Evolutionary conservation across 495 filamentous ascomycete species (phyloP).

Genomic region (Jackrogersella minutella): DNA sequence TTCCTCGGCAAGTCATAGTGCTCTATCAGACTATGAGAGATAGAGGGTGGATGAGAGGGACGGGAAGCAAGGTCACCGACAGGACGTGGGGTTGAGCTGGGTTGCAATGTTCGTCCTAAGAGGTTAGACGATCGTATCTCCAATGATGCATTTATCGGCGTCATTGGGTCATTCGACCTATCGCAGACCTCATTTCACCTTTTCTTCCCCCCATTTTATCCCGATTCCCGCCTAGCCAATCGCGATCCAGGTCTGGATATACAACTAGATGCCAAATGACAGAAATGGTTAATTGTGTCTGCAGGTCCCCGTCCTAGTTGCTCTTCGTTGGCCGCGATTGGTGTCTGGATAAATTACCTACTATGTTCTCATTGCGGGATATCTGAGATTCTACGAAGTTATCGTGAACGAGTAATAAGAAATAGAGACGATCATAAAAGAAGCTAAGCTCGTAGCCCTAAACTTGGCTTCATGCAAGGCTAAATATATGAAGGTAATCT

Average conservation of each 20-base stretch:
- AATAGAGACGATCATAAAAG: background rate
- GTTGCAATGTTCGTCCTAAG: background rate
- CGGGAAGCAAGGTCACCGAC: background rate
- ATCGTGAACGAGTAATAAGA: background rate
- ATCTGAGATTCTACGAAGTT: background rate
- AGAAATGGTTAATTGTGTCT: slow-evolving; percentile 13
- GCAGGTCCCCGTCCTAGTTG: slow-evolving; percentile 17
- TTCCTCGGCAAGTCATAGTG: slow-evolving; percentile 20
- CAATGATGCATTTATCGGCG: slow-evolving; percentile 16
- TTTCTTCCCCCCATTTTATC: slow-evolving; percentile 11
- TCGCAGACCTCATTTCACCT: slow-evolving; percentile 3
- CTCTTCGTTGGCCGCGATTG: slow-evolving; percentile 8
- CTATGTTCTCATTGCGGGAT: background rate
- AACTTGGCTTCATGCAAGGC: too few species aligned
- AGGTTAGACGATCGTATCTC: slow-evolving; percentile 9
- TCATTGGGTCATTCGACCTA: slow-evolving; percentile 28
- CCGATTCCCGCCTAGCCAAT: slow-evolving; percentile 23
- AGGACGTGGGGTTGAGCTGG: slow-evolving; percentile 17
- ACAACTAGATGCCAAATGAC: background rate
- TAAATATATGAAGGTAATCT: too few species aligned
- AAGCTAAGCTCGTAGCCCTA: too few species aligned
- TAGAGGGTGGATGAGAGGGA: slow-evolving; percentile 3
- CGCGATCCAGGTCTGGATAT: background rate
- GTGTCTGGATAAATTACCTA: slow-evolving; percentile 15
- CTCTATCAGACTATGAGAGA: background rate